Conservation (phyloP, 495 filamentous ascomycete genomes). For the Elasticomyces elasticus region DNA sequence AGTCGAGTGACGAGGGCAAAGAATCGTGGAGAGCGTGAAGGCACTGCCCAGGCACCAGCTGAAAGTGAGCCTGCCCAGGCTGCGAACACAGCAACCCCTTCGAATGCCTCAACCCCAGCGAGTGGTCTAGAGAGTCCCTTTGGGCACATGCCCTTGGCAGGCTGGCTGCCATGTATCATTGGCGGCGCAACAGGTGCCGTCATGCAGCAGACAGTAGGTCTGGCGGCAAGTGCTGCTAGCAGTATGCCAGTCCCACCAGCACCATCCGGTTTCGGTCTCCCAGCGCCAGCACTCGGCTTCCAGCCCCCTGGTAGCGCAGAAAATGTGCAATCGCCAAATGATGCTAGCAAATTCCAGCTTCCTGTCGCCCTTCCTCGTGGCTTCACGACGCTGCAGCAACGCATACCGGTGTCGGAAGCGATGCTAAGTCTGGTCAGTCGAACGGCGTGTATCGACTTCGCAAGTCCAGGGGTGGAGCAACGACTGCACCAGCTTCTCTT, state of each 20-base stretch:
- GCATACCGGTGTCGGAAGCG: conserved; percentile 9
- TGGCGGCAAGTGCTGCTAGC: not conserved
- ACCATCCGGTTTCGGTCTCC: not conserved
- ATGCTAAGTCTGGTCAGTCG: conserved; percentile 12
- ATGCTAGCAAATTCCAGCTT: conserved; percentile 7
- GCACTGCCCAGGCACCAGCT: not conserved
- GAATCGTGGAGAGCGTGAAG: conserved; percentile 18
- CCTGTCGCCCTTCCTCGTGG: conserved; percentile 16
- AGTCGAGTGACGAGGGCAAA: conserved; percentile 18
- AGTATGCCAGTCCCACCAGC: not conserved
- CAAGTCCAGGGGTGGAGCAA: conserved; percentile 14
- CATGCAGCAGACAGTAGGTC: not conserved
- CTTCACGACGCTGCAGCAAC: conserved; percentile 16
- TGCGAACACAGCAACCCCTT: too few species aligned
- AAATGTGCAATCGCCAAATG: not conserved
- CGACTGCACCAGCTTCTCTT: conserved; percentile 19
- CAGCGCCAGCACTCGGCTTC: not conserved
- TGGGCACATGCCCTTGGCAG: not conserved
- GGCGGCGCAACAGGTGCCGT: conserved; percentile 1
- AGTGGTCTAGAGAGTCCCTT: not conserved
- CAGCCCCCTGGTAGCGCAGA: not conserved
- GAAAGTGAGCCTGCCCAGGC: not conserved
- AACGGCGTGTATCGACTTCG: conserved; percentile 21
- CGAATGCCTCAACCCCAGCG: not conserved
- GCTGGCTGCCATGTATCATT: conserved; percentile 5